Evolutionary conservation across 805 yeast species (phyloP).

Genomic region (Zygotorulaspora sp.): DNA sequence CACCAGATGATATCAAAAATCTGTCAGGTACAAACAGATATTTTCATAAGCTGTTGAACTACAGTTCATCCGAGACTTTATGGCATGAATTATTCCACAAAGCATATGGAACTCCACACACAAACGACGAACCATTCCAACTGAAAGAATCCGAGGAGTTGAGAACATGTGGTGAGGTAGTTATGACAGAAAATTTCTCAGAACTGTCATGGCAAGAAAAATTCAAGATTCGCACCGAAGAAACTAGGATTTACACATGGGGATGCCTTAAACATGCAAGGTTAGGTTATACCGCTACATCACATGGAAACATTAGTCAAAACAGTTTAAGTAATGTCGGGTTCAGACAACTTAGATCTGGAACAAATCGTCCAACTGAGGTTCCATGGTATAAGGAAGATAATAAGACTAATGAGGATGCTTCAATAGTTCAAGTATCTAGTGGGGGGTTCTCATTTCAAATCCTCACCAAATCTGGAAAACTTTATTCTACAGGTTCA

Average conservation of each 20-base stretch:
- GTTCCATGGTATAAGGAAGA: constrained; percentile 30
- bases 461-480: constrained; percentile 51
- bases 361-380: constrained; percentile 27
- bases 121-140: constrained; percentile 32
- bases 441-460: constrained; percentile 66
- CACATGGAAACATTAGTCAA: constrained; percentile 20
- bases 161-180: constrained; percentile 27
- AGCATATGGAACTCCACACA: constrained; percentile 25
- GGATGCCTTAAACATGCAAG: constrained; percentile 34
- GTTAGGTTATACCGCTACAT: constrained; percentile 29
- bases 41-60: constrained; percentile 27
- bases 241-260: constrained; percentile 32
- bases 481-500: constrained; percentile 51
- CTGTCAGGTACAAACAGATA: constrained; percentile 33
- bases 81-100: constrained; percentile 34
- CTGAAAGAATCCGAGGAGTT: constrained; percentile 17
- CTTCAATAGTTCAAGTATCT: constrained; percentile 36
- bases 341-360: constrained; percentile 23
- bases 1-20: constrained; percentile 27
- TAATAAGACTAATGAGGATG: constrained; percentile 12
- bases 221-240: constrained; percentile 21
- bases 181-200: constrained; percentile 20
- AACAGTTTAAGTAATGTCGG: constrained; percentile 21
- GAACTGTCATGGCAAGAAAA: constrained; percentile 27
- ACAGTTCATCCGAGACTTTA: constrained; percentile 25